Evolutionary conservation across 495 filamentous ascomycete species (phyloP).

Genomic region (Baudoinia panamericana): DNA sequence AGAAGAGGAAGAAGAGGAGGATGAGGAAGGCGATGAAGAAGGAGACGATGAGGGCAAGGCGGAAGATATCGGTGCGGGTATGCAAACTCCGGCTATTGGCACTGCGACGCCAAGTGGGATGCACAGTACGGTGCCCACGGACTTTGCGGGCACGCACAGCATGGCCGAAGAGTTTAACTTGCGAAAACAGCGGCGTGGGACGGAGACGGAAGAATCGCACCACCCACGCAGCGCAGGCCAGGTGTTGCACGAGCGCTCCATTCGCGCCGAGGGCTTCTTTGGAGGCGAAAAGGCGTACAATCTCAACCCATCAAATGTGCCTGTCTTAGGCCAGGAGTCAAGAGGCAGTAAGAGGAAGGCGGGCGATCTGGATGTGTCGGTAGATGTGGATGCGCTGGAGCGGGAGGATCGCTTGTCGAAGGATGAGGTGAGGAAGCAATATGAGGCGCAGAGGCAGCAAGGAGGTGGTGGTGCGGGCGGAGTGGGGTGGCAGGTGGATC

Average conservation of each 20-base stretch:
- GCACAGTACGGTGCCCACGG: constrained; percentile 63
- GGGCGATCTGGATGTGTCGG: constrained; percentile 82
- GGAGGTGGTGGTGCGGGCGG: constrained; percentile 60
- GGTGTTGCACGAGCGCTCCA: constrained; percentile 76
- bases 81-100: constrained; percentile 56
- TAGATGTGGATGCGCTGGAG: constrained; percentile 68
- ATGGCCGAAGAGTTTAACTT: constrained; percentile 83
- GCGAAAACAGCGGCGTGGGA: constrained; percentile 73
- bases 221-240: constrained; percentile 70
- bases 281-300: constrained; percentile 89
- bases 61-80: constrained; percentile 46
- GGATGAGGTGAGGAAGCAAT: constrained; percentile 54
- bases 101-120: constrained; percentile 72
- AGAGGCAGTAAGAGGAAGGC: constrained; percentile 75
- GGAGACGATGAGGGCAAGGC: constrained; percentile 32
- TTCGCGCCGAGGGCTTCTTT: constrained; percentile 82
- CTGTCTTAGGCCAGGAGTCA: constrained; percentile 68
- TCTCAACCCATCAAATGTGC: constrained; percentile 46
- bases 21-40: constrained; percentile 56
- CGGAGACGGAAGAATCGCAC: constrained; percentile 60
- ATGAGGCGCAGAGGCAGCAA: constrained; percentile 63
- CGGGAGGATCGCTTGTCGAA: constrained; percentile 56
- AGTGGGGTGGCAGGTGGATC: constrained; percentile 51
- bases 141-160: constrained; percentile 57
- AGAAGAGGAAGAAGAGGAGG: constrained; percentile 58